These are phyloP conservation scores for Polytrichum commune DNA, from an alignment of 225 moss, liverwort and hornwort genomes.

Conservation along the genomic window DNA sequence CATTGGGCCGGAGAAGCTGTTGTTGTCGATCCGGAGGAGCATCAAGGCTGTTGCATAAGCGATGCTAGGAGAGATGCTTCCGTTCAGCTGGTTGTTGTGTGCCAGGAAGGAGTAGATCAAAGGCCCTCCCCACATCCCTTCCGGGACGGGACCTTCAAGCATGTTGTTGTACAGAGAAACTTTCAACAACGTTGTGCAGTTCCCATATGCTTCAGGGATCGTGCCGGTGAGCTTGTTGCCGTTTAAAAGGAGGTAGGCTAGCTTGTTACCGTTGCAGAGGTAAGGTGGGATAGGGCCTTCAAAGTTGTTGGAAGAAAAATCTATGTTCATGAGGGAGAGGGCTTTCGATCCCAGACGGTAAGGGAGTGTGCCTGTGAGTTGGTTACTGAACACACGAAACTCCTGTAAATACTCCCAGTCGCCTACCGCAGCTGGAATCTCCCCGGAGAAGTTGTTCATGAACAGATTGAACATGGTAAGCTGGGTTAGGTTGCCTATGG, in stretches of 20 bases:
- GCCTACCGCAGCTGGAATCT: conserved; percentile 18
- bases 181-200: conserved; percentile 4
- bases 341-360: conserved; percentile 12
- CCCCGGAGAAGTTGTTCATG: conserved; percentile 16
- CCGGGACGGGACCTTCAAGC: conserved; percentile 17
- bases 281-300: conserved; percentile 23
- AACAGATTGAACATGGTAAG: conserved; percentile 10
- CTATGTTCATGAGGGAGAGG: background rate
- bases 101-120: background rate
- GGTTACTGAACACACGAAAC: conserved; percentile 12
- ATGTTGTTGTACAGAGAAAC: conserved; percentile 13
- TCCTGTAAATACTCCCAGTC: background rate
- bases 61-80: conserved; percentile 14
- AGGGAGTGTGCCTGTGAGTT: conserved; percentile 22
- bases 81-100: conserved; percentile 9
- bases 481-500: conserved; percentile 12
- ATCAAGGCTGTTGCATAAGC: background rate
- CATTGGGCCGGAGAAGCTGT: conserved; percentile 9
- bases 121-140: conserved; percentile 7
- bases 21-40: conserved; percentile 6
- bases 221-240: conserved; percentile 17
- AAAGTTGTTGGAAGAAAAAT: conserved; percentile 18
- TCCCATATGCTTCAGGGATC: conserved; percentile 19
- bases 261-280: conserved; percentile 11
- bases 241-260: background rate